Conservation (phyloP, 495 filamentous ascomycete genomes). For the Tuber melanosporum region DNA sequence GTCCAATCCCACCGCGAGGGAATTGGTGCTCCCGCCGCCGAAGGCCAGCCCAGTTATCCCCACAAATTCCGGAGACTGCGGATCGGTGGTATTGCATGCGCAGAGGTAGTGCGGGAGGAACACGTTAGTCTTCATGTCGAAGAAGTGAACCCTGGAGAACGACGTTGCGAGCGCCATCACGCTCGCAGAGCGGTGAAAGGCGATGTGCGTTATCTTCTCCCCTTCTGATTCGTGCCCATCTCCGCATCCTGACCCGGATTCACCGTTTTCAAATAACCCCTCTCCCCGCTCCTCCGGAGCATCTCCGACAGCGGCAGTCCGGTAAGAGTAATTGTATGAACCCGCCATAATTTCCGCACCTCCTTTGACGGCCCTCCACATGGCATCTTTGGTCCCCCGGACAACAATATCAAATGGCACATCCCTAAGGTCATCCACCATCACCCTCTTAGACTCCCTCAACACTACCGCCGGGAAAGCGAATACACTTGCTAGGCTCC, state of each 20-base stretch:
- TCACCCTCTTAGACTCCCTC: neutral
- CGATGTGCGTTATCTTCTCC: constrained; percentile 25
- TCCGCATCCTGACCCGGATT: too few relatives aligned
- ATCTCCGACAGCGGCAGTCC: neutral
- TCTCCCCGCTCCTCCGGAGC: neutral
- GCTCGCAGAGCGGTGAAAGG: constrained; percentile 21
- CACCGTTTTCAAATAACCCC: neutral
- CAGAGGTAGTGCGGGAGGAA: constrained; percentile 26
- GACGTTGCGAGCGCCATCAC: constrained; percentile 24
- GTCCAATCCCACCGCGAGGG: constrained; percentile 26
- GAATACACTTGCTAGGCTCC: neutral
- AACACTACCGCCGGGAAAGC: neutral
- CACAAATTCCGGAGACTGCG: constrained; percentile 2
- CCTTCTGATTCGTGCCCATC: neutral
- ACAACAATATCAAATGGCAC: neutral
- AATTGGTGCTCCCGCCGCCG: constrained; percentile 5
- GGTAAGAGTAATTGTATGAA: neutral
- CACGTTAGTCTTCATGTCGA: constrained; percentile 18
- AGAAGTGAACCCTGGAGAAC: constrained; percentile 21
- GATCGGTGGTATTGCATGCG: constrained; percentile 3
- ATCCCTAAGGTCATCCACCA: neutral
- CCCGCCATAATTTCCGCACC: neutral
- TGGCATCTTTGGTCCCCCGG: neutral
- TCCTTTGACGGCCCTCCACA: neutral
- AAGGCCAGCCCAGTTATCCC: constrained; percentile 15